These are phyloP conservation scores for Colletotrichum tanaceti DNA, from an alignment of 2,329 filamentous ascomycete genomes.

Conservation along the genomic window DNA sequence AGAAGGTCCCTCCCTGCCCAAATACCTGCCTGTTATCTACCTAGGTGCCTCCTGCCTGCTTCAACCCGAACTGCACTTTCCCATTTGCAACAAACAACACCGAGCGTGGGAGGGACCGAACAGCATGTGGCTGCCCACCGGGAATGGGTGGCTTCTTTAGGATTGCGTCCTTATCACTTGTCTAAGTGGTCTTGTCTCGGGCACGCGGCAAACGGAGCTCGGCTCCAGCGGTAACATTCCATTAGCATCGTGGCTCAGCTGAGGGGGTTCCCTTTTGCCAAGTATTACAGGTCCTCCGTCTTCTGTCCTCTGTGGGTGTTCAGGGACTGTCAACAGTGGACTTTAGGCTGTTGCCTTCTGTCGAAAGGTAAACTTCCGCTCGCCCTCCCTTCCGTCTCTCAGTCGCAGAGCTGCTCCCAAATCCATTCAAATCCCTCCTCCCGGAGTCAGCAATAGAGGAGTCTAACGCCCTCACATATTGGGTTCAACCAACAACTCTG, in stretches of 20 bases:
- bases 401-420: conserved; percentile 1
- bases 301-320: background rate
- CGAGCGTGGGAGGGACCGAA: conserved; percentile 1
- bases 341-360: background rate
- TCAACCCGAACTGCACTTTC: background rate
- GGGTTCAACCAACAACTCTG: too few species aligned
- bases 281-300: too few species aligned
- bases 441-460: too few species aligned
- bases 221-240: too few species aligned
- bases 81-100: background rate
- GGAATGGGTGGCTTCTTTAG: background rate
- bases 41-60: background rate
- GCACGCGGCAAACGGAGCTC: background rate
- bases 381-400: conserved; percentile 10
- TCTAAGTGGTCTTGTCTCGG: too few species aligned
- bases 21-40: too few species aligned
- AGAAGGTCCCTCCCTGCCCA: background rate
- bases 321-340: background rate
- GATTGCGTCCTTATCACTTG: background rate
- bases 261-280: too few species aligned
- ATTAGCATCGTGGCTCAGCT: too few species aligned
- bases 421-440: conserved; percentile 4
- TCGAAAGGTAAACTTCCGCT: background rate
- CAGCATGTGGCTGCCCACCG: background rate
- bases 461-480: too few species aligned